Conservation (phyloP, 2,329 filamentous ascomycete species). For the Cladosporium cucumerinum region DNA sequence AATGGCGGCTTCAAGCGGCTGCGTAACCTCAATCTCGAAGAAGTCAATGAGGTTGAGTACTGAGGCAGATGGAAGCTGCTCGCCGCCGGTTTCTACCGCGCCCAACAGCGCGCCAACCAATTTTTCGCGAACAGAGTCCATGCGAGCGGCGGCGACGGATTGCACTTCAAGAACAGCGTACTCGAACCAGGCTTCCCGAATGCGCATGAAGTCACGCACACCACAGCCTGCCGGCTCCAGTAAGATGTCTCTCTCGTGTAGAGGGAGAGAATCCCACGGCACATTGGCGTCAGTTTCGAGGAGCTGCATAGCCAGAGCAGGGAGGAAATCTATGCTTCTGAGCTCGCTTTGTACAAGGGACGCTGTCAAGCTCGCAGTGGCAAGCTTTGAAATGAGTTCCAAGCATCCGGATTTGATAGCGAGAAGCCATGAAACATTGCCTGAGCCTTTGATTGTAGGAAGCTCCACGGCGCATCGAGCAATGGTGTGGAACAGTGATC, state of each 20-base stretch:
- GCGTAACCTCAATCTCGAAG: constrained; percentile 60
- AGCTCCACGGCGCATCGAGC: constrained; percentile 50
- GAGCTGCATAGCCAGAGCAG: constrained; percentile 65
- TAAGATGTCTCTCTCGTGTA: constrained; percentile 64
- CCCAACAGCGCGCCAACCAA: constrained; percentile 69
- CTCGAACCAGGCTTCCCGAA: constrained; percentile 74
- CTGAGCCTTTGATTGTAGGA: constrained; percentile 24
- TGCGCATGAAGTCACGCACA: constrained; percentile 72
- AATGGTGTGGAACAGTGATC: constrained; percentile 80
- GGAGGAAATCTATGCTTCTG: constrained; percentile 74
- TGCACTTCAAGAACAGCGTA: constrained; percentile 85
- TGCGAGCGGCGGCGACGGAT: constrained; percentile 48
- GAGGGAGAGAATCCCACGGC: constrained; percentile 66
- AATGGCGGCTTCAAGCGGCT: constrained; percentile 49
- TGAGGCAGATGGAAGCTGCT: constrained; percentile 65
- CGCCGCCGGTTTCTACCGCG: constrained; percentile 63
- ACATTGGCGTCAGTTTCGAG: constrained; percentile 8
- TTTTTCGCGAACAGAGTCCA: constrained; percentile 52
- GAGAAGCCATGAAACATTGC: constrained; percentile 40
- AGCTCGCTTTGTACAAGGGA: constrained; percentile 74
- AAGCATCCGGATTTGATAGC: constrained; percentile 44
- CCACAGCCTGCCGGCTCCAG: constrained; percentile 64
- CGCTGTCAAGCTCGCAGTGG: constrained; percentile 77
- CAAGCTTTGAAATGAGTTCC: constrained; percentile 72
- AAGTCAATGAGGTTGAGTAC: constrained; percentile 96